Evolutionary conservation across 805 yeast genomes (phyloP).

Genomic region (Zygoascus biomembranicola): DNA sequence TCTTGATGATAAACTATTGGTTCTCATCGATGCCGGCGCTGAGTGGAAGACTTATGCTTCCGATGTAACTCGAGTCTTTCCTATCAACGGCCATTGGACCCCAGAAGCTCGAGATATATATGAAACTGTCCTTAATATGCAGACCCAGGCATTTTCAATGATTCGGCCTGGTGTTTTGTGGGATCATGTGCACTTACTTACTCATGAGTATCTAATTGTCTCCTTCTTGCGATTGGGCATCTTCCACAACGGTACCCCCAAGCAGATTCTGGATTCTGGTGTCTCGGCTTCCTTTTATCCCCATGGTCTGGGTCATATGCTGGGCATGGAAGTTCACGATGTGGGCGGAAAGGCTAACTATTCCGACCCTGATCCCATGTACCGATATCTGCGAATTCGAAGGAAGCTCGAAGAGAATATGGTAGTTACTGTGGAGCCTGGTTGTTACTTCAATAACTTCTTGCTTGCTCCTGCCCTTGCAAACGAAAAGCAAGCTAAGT

Average conservation of each 20-base stretch:
- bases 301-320: slow-evolving; percentile 89
- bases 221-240: slow-evolving; percentile 69
- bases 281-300: slow-evolving; percentile 81
- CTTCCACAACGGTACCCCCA: slow-evolving; percentile 47
- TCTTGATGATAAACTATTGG: slow-evolving; percentile 48
- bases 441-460: slow-evolving; percentile 81
- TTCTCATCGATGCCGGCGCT: slow-evolving; percentile 93
- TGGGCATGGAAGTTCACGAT: slow-evolving; percentile 96
- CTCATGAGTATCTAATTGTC: slow-evolving; percentile 70
- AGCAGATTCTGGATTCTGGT: slow-evolving; percentile 62
- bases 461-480: slow-evolving; percentile 55
- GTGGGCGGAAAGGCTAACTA: slow-evolving; percentile 86
- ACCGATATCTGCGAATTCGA: slow-evolving; percentile 72
- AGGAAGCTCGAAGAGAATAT: slow-evolving; percentile 63
- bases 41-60: slow-evolving; percentile 92
- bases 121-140: slow-evolving; percentile 77
- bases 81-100: slow-evolving; percentile 83
- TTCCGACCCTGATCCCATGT: slow-evolving; percentile 69
- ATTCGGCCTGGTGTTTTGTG: slow-evolving; percentile 78
- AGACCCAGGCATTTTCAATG: slow-evolving; percentile 53
- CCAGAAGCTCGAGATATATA: slow-evolving; percentile 80
- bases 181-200: slow-evolving; percentile 75
- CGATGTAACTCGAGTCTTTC: slow-evolving; percentile 94
- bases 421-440: slow-evolving; percentile 95
- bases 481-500: slow-evolving; percentile 39